Percentiles rank a stretch among this genome's conserved stretches.
These are phyloP conservation scores for Penicillium sp. DNA, from an alignment of 2,329 filamentous ascomycete genomes.

Conservation along the genomic window DNA sequence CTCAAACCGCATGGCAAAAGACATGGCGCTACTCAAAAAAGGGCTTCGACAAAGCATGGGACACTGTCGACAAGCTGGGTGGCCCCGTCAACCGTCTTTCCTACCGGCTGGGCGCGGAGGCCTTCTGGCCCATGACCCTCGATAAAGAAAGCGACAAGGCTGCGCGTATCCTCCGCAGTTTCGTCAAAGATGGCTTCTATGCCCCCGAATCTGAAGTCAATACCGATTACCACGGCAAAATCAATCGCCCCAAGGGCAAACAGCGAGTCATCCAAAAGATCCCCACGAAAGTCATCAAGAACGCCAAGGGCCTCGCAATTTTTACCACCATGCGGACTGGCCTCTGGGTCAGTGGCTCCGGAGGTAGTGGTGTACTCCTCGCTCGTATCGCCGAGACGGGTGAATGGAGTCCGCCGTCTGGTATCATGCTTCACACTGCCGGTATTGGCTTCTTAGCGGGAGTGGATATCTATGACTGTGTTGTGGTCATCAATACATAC, in stretches of 20 bases:
- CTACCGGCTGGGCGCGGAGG: constrained; percentile 74
- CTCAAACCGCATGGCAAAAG: constrained; percentile 54
- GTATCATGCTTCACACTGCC: constrained; percentile 83
- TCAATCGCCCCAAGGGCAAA: constrained; percentile 53
- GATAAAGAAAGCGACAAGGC: constrained; percentile 91
- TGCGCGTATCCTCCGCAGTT: constrained; percentile 79
- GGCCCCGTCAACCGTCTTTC: constrained; percentile 73
- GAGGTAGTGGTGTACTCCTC: constrained; percentile 81
- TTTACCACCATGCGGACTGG: constrained; percentile 96
- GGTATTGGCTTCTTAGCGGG: constrained; percentile 85
- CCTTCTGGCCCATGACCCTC: constrained; percentile 78
- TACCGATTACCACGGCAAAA: constrained; percentile 42
- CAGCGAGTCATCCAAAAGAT: constrained; percentile 74
- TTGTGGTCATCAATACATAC: constrained; percentile 84
- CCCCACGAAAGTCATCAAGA: constrained; percentile 74
- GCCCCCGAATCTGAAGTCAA: constrained; percentile 50
- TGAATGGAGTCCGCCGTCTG: constrained; percentile 85
- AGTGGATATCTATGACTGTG: constrained; percentile 92
- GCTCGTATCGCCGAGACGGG: constrained; percentile 73
- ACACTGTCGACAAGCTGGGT: constrained; percentile 62
- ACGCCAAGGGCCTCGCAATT: constrained; percentile 84
- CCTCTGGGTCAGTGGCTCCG: constrained; percentile 84
- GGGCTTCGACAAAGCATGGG: constrained; percentile 70
- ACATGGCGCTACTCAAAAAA: constrained; percentile 53
- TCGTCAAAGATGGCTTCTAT: constrained; percentile 76